Conservation (phyloP, 345 rosid species). For the Balakata baccata region DNA sequence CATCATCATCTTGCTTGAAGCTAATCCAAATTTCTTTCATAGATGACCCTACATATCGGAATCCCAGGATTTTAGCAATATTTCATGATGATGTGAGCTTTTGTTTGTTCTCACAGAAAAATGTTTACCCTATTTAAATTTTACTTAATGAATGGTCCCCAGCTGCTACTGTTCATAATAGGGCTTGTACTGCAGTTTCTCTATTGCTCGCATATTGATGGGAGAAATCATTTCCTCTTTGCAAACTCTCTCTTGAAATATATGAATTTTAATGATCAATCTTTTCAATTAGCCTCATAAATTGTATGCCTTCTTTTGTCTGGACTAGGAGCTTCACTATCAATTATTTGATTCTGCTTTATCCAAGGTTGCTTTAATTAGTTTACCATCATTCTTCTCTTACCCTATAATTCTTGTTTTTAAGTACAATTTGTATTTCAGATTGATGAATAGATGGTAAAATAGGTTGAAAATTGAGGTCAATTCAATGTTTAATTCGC, state of each 20-base stretch:
- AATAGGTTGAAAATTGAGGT: no score
- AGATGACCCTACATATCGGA: conserved; percentile 39
- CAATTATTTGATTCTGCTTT: background rate
- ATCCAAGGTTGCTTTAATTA: no score
- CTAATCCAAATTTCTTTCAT: conserved; percentile 8
- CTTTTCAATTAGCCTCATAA: background rate
- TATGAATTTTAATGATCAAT: background rate
- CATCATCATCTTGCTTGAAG: background rate
- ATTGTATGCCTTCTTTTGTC: background rate
- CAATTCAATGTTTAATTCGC: no score
- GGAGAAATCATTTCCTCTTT: background rate
- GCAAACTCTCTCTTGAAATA: background rate
- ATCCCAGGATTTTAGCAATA: conserved; percentile 34
- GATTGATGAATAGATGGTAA: background rate
- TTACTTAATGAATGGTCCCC: conserved; percentile 25
- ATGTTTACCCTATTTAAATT: conserved; percentile 4
- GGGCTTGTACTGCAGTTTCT: background rate
- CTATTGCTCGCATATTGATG: background rate
- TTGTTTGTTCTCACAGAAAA: conserved; percentile 21
- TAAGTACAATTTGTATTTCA: background rate
- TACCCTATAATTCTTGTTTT: no score
- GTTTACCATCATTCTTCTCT: no score
- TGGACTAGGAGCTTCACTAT: background rate
- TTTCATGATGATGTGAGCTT: conserved; percentile 20
- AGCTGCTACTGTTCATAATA: background rate